phyloP scores from a whole-genome alignment of 371 early-diverging fungal species.

The Mortierella sp. region DNA sequence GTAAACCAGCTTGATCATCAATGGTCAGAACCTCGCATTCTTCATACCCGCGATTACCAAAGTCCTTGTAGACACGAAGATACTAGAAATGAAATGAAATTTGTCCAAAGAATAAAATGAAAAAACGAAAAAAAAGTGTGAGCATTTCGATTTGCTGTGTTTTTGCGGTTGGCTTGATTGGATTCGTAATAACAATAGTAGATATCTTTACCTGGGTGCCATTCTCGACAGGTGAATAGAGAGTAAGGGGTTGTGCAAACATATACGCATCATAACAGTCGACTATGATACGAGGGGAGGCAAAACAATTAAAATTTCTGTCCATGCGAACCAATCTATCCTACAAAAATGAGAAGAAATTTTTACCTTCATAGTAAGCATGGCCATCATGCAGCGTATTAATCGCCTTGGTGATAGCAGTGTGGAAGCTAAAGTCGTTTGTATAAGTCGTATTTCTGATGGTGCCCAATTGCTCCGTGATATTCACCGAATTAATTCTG shows the following conservation, averaged over 20 bases:
- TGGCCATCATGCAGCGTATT: constrained; percentile 24
- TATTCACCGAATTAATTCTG: constrained; percentile 23
- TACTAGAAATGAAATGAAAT: background rate
- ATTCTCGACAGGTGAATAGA: constrained; percentile 36
- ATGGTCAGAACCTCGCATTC: constrained; percentile 41
- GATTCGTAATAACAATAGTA: no score
- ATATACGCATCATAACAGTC: constrained; percentile 18
- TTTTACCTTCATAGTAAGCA: constrained; percentile 26
- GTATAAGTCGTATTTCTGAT: constrained; percentile 18
- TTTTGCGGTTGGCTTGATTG: no score
- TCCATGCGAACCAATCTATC: background rate
- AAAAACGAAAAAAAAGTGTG: background rate
- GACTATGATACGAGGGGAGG: constrained; percentile 1
- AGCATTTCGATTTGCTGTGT: background rate
- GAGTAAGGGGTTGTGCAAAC: constrained; percentile 14
- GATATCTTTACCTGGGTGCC: constrained; percentile 30
- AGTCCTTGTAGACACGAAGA: background rate
- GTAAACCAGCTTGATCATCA: constrained; percentile 9
- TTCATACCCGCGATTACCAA: constrained; percentile 1
- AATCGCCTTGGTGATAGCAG: background rate
- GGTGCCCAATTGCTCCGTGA: constrained; percentile 3
- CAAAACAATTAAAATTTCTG: background rate
- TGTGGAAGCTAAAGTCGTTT: constrained; percentile 32
- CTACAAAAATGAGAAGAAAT: background rate
- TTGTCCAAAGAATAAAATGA: background rate